These are phyloP conservation scores for Sistotremastrum suecicum DNA, from an alignment of 768 basidiomycete species.

Conservation along the genomic window DNA sequence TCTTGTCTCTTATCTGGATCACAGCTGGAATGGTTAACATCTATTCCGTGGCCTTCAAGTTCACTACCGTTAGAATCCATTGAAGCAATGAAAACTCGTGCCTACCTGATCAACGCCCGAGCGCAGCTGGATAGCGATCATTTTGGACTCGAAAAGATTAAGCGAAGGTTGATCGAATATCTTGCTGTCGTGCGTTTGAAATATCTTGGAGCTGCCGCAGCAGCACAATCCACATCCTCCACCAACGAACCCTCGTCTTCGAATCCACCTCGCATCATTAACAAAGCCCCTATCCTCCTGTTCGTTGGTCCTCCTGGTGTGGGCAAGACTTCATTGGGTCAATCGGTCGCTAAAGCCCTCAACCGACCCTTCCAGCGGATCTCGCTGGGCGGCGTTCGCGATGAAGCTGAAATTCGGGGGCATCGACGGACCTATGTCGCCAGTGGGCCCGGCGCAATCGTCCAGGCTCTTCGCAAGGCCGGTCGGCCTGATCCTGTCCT, in stretches of 20 bases:
- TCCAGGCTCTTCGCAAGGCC: slow-evolving; percentile 76
- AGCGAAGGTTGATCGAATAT: slow-evolving; percentile 83
- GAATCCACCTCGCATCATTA: neutral
- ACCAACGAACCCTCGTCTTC: neutral
- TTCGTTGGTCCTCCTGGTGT: slow-evolving; percentile 87
- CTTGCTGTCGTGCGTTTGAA: slow-evolving; percentile 68
- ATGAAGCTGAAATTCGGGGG: slow-evolving; percentile 71
- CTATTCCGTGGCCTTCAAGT: slow-evolving; percentile 68
- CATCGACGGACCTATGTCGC: slow-evolving; percentile 86
- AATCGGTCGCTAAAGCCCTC: slow-evolving; percentile 74
- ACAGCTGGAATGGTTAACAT: slow-evolving; percentile 82
- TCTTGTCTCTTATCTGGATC: neutral
- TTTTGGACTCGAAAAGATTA: slow-evolving; percentile 85
- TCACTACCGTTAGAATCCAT: slow-evolving; percentile 13
- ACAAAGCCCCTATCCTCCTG: slow-evolving; percentile 63
- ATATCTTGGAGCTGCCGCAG: slow-evolving; percentile 13
- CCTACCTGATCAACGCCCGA: slow-evolving; percentile 58
- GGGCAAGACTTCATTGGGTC: slow-evolving; percentile 85
- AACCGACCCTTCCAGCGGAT: slow-evolving; percentile 84
- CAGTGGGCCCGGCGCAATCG: slow-evolving; percentile 70
- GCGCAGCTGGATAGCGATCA: slow-evolving; percentile 80
- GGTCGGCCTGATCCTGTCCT: slow-evolving; percentile 71
- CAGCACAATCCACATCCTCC: slow-evolving; percentile 17
- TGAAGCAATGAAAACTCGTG: slow-evolving; percentile 31
- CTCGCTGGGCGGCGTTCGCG: slow-evolving; percentile 81